phyloP scores from a whole-genome alignment of 257 asterid species.

The Pogostemon cablin region DNA sequence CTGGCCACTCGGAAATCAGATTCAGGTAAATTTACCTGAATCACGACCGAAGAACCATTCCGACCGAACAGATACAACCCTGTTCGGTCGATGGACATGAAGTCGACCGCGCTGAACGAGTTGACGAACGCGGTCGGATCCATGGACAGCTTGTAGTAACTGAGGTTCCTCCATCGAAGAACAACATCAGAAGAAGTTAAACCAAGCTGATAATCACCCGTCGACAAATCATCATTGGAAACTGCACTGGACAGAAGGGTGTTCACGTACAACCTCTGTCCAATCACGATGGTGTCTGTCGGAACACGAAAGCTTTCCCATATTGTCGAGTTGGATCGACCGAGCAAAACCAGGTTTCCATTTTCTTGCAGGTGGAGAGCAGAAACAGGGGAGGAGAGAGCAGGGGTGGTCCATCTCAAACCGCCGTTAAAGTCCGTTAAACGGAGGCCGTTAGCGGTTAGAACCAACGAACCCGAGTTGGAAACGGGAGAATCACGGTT shows the following conservation, averaged over 20 bases:
- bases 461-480: constrained; percentile 40
- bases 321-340: constrained; percentile 41
- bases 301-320: constrained; percentile 79
- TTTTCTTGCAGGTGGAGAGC: constrained; percentile 49
- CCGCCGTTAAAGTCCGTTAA: constrained; percentile 42
- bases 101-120: constrained; percentile 40
- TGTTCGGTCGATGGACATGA: constrained; percentile 46
- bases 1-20: constrained; percentile 51
- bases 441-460: constrained; percentile 47
- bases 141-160: constrained; percentile 73
- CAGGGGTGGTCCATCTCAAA: constrained; percentile 61
- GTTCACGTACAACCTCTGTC: constrained; percentile 47
- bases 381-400: constrained; percentile 32
- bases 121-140: constrained; percentile 40
- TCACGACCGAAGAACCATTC: constrained; percentile 49
- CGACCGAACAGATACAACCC: constrained; percentile 59
- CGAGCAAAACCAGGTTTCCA: constrained; percentile 73
- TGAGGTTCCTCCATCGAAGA: constrained; percentile 48
- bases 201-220: constrained; percentile 49
- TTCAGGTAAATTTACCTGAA: constrained; percentile 41
- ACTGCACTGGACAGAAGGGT: constrained; percentile 40
- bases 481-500: constrained; percentile 63
- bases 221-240: constrained; percentile 46
- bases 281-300: constrained; percentile 63
- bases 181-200: constrained; percentile 50